Conservation (phyloP, 352 stramenopile species). For the Pythium vanterpoolii region DNA sequence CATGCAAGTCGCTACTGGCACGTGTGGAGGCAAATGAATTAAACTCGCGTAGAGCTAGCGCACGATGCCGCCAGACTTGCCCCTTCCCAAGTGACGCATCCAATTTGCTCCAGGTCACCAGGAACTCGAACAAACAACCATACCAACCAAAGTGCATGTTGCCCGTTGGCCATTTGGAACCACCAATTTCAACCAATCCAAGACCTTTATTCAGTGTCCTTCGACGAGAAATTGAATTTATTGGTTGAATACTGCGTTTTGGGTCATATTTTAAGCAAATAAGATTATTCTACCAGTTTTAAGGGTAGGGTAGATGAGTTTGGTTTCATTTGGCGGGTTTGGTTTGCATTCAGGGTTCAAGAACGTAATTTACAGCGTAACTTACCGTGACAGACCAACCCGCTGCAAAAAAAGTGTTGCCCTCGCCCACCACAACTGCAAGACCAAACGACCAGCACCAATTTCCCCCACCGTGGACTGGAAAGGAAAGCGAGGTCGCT, state of each 20-base stretch:
- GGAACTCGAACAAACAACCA: too few species aligned
- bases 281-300: too few species aligned
- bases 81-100: conserved; percentile 18
- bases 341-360: conserved; percentile 35
- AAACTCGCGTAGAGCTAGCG: neutral
- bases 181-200: neutral
- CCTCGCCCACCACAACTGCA: conserved; percentile 22
- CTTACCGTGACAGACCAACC: conserved; percentile 17
- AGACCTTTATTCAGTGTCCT: too few species aligned
- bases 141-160: neutral
- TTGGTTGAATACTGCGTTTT: too few species aligned
- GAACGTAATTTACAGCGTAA: conserved; percentile 28
- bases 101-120: too few species aligned
- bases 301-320: neutral
- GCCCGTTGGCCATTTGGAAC: conserved; percentile 9
- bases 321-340: conserved; percentile 20
- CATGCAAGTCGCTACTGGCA: neutral
- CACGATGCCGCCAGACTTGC: neutral
- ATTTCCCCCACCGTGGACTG: neutral
- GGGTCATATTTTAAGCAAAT: too few species aligned
- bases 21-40: conserved; percentile 5
- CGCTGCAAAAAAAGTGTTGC: conserved; percentile 2
- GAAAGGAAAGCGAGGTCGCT: neutral
- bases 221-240: too few species aligned
- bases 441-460: conserved; percentile 6